Evolutionary conservation across 1,284 basidiomycete species (phyloP), one percentile per base, ranked within the genome.

Genomic region (Limonomyces culmigenus): DNA sequence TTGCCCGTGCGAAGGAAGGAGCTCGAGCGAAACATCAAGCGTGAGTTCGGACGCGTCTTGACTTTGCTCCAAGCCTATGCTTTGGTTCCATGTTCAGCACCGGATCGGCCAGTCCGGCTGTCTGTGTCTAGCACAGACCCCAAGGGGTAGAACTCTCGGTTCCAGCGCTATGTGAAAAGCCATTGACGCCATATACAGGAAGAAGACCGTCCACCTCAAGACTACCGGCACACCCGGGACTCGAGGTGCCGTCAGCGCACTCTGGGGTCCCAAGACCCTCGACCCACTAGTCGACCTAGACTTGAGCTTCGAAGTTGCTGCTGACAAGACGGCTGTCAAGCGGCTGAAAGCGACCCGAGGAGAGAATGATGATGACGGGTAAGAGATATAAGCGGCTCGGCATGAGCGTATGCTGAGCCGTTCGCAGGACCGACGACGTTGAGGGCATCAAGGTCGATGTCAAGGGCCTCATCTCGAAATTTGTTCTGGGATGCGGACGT

Each of bases 1-100:
- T 65, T 96, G 0, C 89, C 95, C 0, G 95, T 99, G 2, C 71
- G 95, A 2, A 65, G 89, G 5, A 92, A 92, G 50, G 93, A 97
- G 49, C 71, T 97, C 33, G 79, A 91, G 49, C 70, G 86, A 39
- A 92, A 93, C 43, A 63, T 70, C 3, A 97, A 95, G 53, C 74
- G 91, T 30, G 92, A 98, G 49, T 93, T 83, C 50, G 73, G 73
- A 3, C 95, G 95, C 49, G 80, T 85, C 0, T 56, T 96, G 25
- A 65, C 68, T 6, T 61, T 96, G 6, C 55, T 98, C 29, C 79
- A 79, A 38, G 88, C 87, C 0, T 98, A 98, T 52, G 92, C 91
- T 0, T 65, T 99, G 4, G 79, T 91, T 0, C 86, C 87, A 6
- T 74, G 79, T 47, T 56, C 66, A 33, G 47, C 56, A 38, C 56